A percentile compares a stretch with the other conserved stretches of the same genome.
Conservation (phyloP, 1,139 yeast species). For the Saccharomyces hybrid region DNA sequence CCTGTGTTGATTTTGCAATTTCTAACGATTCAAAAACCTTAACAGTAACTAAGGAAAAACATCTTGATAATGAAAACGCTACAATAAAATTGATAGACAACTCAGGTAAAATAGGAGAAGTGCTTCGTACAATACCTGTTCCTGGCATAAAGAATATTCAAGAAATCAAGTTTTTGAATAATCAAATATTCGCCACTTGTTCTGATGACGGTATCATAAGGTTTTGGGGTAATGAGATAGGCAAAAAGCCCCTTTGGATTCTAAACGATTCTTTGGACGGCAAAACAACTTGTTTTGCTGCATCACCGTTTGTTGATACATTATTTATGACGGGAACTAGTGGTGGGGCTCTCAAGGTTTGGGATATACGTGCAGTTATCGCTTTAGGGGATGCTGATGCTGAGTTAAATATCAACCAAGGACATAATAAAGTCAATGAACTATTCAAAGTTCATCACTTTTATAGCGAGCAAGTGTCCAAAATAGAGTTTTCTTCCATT, state of each 20-base stretch:
- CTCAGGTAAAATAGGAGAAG: constrained; percentile 18
- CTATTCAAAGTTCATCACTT: constrained; percentile 20
- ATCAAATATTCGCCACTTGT: constrained; percentile 21
- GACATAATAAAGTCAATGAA: constrained; percentile 6
- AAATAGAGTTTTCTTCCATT: constrained; percentile 20
- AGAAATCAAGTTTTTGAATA: constrained; percentile 21
- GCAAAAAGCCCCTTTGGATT: constrained; percentile 16
- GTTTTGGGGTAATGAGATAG: constrained; percentile 24
- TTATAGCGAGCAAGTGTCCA: constrained; percentile 22
- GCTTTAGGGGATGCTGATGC: constrained; percentile 7
- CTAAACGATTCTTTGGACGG: constrained; percentile 18
- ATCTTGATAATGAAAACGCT: constrained; percentile 12
- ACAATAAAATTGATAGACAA: constrained; percentile 22
- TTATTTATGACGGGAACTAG: constrained; percentile 26
- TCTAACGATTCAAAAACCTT: not conserved
- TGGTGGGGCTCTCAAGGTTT: constrained; percentile 25
- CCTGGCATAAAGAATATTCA: constrained; percentile 13
- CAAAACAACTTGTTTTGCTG: constrained; percentile 15
- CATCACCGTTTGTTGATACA: constrained; percentile 21
- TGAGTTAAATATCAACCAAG: constrained; percentile 4
- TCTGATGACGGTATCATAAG: constrained; percentile 21
- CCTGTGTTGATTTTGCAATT: not conserved
- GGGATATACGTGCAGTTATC: constrained; percentile 27
- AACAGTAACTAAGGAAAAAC: not conserved
- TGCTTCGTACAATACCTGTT: constrained; percentile 16